Conservation (phyloP, 129 eudicot species). For the Ambrosia trifida region DNA sequence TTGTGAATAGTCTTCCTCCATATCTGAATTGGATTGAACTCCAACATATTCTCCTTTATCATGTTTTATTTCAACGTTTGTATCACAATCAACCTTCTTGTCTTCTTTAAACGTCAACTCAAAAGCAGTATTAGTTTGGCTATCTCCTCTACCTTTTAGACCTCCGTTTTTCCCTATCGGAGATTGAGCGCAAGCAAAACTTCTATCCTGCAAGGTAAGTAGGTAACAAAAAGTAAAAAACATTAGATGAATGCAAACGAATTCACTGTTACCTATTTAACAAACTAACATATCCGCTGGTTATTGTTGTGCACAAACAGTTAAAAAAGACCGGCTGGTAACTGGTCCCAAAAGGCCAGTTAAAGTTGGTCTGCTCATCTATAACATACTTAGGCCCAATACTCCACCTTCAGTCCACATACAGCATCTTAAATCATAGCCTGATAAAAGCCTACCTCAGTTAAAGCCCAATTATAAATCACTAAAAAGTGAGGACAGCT, state of each 20-base stretch:
- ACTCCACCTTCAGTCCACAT: neutral
- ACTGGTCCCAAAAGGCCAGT: slow-evolving; percentile 1
- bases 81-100: too few relatives aligned
- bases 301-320: neutral
- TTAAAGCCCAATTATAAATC: neutral
- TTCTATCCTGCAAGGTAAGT: neutral
- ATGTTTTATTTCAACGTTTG: too few relatives aligned
- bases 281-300: neutral
- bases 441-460: neutral
- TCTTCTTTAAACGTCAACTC: neutral
- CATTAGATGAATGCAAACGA: neutral
- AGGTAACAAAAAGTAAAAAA: neutral
- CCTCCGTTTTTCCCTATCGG: neutral
- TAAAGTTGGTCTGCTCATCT: neutral
- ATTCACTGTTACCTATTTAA: neutral
- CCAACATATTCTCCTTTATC: neutral
- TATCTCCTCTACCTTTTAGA: neutral
- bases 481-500: neutral
- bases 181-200: neutral
- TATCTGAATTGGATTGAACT: neutral
- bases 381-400: neutral
- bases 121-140: neutral
- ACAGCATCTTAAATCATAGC: neutral
- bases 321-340: neutral
- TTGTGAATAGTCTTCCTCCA: neutral